Percentiles rank a stretch among this genome's conserved stretches.
Conservation (phyloP, 2,329 filamentous ascomycete species). For the Uncinocarpus reesii region DNA sequence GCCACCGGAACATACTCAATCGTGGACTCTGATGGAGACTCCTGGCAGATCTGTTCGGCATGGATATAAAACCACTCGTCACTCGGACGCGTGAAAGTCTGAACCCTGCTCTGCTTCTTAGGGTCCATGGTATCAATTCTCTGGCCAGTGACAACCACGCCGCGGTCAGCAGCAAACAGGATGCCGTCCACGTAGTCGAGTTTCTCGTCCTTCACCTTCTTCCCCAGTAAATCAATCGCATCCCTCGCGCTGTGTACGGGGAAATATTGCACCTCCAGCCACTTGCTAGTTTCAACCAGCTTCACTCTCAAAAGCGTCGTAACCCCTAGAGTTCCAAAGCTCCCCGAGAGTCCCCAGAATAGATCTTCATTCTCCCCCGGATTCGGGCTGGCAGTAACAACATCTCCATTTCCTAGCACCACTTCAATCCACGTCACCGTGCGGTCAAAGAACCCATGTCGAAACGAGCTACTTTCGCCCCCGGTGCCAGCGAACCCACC, state of each 20-base stretch:
- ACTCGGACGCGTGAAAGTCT: slow-evolving; percentile 44
- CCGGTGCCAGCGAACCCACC: slow-evolving; percentile 58
- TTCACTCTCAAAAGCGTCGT: slow-evolving; percentile 52
- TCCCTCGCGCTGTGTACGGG: slow-evolving; percentile 43
- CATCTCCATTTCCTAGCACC: slow-evolving; percentile 49
- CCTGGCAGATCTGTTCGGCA: slow-evolving; percentile 36
- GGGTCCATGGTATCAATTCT: slow-evolving; percentile 39
- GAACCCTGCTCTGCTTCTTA: slow-evolving; percentile 22
- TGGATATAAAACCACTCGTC: slow-evolving; percentile 71
- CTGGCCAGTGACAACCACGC: slow-evolving; percentile 50
- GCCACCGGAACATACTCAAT: slow-evolving; percentile 38
- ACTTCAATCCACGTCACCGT: slow-evolving; percentile 55
- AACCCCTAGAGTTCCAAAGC: slow-evolving; percentile 52
- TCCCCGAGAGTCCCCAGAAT: slow-evolving; percentile 50
- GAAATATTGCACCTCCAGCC: slow-evolving; percentile 54
- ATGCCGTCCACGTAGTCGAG: slow-evolving; percentile 63
- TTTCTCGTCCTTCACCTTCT: slow-evolving; percentile 31
- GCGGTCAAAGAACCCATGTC: slow-evolving; percentile 55
- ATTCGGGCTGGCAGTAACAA: slow-evolving; percentile 41
- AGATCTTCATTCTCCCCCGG: slow-evolving; percentile 35
- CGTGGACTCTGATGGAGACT: slow-evolving; percentile 13
- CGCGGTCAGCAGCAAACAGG: slow-evolving; percentile 44
- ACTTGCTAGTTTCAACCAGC: slow-evolving; percentile 44
- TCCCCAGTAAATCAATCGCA: slow-evolving; percentile 41
- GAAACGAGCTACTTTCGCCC: slow-evolving; percentile 58